A percentile compares a stretch with the other conserved stretches of the same genome.
Conservation (phyloP, 2,329 filamentous ascomycete species). For the Alternaria sp. region DNA sequence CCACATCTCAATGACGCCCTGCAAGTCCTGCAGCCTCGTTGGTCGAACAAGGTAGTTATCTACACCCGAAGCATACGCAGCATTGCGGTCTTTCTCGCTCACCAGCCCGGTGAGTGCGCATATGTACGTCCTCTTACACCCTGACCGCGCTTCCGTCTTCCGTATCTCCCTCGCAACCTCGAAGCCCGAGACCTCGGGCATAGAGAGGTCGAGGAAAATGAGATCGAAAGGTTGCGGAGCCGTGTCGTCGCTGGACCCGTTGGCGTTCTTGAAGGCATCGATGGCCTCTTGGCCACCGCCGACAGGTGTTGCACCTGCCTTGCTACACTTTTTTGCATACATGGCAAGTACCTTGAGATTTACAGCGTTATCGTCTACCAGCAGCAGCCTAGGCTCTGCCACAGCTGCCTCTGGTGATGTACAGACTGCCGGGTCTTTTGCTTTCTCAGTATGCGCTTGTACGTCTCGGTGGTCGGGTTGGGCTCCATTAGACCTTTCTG, state of each 20-base stretch:
- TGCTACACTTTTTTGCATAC: conserved; percentile 10
- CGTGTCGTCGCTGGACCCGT: neutral
- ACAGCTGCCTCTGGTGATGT: neutral
- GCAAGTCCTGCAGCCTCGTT: conserved; percentile 1
- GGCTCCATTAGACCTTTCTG: neutral
- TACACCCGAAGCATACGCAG: conserved; percentile 9
- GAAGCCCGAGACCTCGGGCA: conserved; percentile 9
- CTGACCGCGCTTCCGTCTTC: conserved; percentile 1
- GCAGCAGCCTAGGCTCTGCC: conserved; percentile 3
- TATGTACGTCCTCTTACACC: conserved; percentile 3
- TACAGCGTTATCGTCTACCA: conserved; percentile 11
- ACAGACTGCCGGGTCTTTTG: neutral
- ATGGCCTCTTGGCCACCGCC: conserved; percentile 9
- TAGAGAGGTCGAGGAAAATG: conserved; percentile 10
- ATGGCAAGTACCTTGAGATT: conserved; percentile 10
- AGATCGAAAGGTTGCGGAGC: conserved; percentile 4
- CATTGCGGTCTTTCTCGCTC: conserved; percentile 9
- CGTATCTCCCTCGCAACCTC: conserved; percentile 11
- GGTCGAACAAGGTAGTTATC: conserved; percentile 10
- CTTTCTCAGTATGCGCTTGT: neutral
- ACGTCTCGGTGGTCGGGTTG: neutral
- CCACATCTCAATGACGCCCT: conserved; percentile 2
- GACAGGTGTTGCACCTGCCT: neutral
- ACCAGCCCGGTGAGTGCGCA: conserved; percentile 11
- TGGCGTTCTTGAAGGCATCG: conserved; percentile 1